Percentiles rank a stretch among this genome's conserved stretches.
Evolutionary conservation across 805 yeast species (phyloP).

Genomic region (Vanderwaltozyma yarrowii): DNA sequence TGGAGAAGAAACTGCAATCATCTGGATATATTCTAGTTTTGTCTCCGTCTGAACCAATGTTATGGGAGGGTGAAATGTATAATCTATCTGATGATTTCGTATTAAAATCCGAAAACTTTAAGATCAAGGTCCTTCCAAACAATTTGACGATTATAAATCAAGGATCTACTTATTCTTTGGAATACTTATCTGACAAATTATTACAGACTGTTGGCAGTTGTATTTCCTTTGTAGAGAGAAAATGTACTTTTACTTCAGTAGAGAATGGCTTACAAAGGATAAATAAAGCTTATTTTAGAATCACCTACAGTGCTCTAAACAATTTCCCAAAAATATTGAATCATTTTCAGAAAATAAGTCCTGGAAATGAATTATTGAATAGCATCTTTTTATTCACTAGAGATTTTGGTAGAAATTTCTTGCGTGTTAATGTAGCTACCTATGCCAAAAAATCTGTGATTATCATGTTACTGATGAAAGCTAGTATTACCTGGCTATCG

Average conservation of each 20-base stretch:
- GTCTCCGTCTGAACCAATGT: conserved; percentile 72
- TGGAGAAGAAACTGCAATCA: conserved; percentile 22
- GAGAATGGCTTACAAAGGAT: conserved; percentile 62
- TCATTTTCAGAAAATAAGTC: conserved; percentile 47
- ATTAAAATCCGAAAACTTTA: conserved; percentile 12
- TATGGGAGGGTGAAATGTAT: conserved; percentile 80
- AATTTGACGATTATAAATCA: conserved; percentile 29
- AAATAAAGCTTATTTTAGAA: conserved; percentile 55
- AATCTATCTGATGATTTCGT: conserved; percentile 32
- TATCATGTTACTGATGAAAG: conserved; percentile 58
- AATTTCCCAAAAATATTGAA: conserved; percentile 43
- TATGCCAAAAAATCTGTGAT: conserved; percentile 49
- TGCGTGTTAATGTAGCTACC: conserved; percentile 51
- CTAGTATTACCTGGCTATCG: conserved; percentile 84
- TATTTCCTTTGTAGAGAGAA: conserved; percentile 45
- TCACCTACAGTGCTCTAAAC: conserved; percentile 55
- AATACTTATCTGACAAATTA: conserved; percentile 46
- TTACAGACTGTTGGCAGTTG: conserved; percentile 47
- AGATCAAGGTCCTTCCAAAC: conserved; percentile 12
- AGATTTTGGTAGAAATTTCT: conserved; percentile 68
- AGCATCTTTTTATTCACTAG: conserved; percentile 66
- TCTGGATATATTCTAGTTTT: conserved; percentile 61
- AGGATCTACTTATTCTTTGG: conserved; percentile 52
- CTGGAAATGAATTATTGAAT: conserved; percentile 69
- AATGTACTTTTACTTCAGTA: conserved; percentile 63